Evolutionary conservation across 768 basidiomycete species (phyloP), one percentile per base, ranked within the genome.

Genomic region (Epithele typhae): DNA sequence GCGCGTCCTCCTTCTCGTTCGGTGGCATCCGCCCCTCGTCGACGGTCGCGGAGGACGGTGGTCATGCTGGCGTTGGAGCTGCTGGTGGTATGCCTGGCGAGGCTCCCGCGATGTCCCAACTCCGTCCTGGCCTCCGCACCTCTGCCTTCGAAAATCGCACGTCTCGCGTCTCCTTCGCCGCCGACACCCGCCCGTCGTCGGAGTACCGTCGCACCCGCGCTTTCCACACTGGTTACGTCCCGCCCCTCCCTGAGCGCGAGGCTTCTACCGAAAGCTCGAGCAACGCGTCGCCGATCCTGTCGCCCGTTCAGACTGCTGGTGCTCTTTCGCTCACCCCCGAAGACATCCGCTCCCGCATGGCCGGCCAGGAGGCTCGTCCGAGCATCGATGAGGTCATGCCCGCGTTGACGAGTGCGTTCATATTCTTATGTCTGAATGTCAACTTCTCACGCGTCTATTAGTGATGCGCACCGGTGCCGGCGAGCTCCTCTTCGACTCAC

Each of bases 381-480:
- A 66, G 73, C 51, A 52, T 71, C 40, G 83, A 81, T 24, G 82
- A 81, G 23, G 70, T 87, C 14, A 73, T 82, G 69, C 84, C 86
- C 3, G 87, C 87, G 14, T 67, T 89, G 39, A 74, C 72, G 45
- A 67, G 85, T 87, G 61, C 57, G 84, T 73, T 27, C 27, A 43
- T 48, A 44, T 42, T 36, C 14, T 35, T 27, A 6, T 7, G 30
- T 36, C 25, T 30, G 18, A 19, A 44, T 24, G 24, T 17, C 45
- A 21, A 10, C 57, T 32, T 27, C 43, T 49, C 32, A 50, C 51
- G 4, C 5, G 27, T 12, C 11, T 41, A 19, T 34, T 46, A 87
- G 84, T 89, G 75, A 87, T 90, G 84, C 84, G 84, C 53, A 83
- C 79, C 2, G 78, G 79, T 44, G 68, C 71, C 38, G 73, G 77